Percentiles rank a stretch among this genome's conserved stretches.
Evolutionary conservation across 2,329 filamentous ascomycete species (phyloP).

Genomic region (Taxawa tesnikishii): DNA sequence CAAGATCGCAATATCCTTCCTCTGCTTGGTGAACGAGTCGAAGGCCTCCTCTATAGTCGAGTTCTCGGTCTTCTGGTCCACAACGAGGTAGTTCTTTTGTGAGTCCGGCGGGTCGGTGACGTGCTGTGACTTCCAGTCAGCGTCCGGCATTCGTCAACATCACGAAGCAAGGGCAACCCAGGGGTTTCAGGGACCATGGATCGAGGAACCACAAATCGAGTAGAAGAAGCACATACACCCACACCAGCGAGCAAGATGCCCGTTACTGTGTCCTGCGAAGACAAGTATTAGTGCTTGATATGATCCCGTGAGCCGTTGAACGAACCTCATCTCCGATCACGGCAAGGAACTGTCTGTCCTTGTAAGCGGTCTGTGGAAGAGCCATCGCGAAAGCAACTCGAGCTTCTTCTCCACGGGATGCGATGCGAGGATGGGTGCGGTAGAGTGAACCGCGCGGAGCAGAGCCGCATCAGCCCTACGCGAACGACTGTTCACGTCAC

Average conservation of each 20-base stretch:
- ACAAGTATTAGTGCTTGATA: constrained; percentile 13
- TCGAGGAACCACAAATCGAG: too few relatives aligned
- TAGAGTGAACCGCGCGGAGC: background rate
- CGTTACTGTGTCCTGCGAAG: constrained; percentile 82
- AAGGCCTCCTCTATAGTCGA: constrained; percentile 82
- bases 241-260: constrained; percentile 90
- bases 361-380: constrained; percentile 46
- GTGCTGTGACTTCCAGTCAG: constrained; percentile 45
- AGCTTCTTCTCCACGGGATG: background rate
- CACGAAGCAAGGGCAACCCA: too few relatives aligned
- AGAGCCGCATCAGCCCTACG: constrained; percentile 1
- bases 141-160: too few relatives aligned
- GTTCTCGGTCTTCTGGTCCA: constrained; percentile 86
- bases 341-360: constrained; percentile 87
- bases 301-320: too few relatives aligned
- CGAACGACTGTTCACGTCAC: constrained; percentile 6
- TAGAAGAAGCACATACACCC: constrained; percentile 62
- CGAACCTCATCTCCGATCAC: constrained; percentile 92
- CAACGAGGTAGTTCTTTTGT: constrained; percentile 96
- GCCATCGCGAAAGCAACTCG: constrained; percentile 37
- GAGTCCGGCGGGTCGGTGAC: constrained; percentile 79
- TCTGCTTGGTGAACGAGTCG: constrained; percentile 71
- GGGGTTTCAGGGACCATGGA: too few relatives aligned
- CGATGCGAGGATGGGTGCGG: background rate
- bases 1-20: constrained; percentile 94